phyloP scores from a whole-genome alignment of 2,329 filamentous ascomycete species.

The Epichloe brachyelytri region DNA sequence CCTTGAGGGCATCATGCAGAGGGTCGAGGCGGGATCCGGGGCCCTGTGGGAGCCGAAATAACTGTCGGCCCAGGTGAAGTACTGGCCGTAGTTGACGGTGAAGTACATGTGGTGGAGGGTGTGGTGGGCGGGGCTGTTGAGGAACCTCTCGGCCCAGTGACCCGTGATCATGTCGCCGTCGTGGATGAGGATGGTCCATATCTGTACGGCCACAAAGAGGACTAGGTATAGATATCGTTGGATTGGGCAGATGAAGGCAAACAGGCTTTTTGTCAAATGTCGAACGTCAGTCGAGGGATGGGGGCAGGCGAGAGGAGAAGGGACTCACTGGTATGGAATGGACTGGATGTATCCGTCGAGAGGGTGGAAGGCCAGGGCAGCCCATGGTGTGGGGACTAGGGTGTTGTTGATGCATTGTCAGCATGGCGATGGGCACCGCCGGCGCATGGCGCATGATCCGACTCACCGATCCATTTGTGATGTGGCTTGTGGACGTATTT shows the following conservation, averaged over 20 bases:
- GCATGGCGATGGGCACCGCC: not conserved
- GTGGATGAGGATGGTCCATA: constrained; percentile 95
- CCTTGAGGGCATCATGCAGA: constrained; percentile 29
- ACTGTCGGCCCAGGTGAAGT: constrained; percentile 30
- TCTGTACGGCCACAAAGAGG: constrained; percentile 85
- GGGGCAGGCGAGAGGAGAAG: not conserved
- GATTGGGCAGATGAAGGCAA: constrained; percentile 83
- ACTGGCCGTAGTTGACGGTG: constrained; percentile 76
- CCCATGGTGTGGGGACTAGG: constrained; percentile 78
- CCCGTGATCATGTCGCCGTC: constrained; percentile 91
- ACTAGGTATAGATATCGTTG: constrained; percentile 81
- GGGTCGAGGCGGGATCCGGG: constrained; percentile 31
- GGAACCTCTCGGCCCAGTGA: constrained; percentile 48
- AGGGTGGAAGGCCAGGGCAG: constrained; percentile 89
- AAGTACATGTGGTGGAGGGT: constrained; percentile 51
- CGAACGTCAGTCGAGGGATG: not conserved
- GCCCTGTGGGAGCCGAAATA: constrained; percentile 23
- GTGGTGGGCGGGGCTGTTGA: constrained; percentile 94
- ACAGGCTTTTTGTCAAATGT: constrained; percentile 32
- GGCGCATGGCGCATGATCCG: not conserved
- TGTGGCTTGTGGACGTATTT: constrained; percentile 90
- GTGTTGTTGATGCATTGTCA: not conserved
- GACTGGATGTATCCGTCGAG: constrained; percentile 83
- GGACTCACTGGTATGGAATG: constrained; percentile 60
- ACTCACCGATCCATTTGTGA: constrained; percentile 77